These are phyloP conservation scores for Boletus holoroseus DNA, from an alignment of 1,284 basidiomycete genomes.

Conservation along the genomic window DNA sequence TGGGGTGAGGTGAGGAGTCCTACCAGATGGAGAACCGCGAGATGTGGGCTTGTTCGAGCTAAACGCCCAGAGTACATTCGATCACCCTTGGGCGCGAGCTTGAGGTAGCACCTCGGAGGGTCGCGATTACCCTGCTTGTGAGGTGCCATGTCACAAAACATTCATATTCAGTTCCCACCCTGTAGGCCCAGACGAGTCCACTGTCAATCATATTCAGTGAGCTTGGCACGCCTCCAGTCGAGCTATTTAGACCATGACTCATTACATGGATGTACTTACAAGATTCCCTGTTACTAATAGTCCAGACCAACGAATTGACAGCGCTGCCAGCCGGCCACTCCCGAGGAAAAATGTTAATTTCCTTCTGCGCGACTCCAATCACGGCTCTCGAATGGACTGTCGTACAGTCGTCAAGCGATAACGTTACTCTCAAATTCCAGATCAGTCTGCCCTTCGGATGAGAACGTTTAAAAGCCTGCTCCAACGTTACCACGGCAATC, in stretches of 20 bases:
- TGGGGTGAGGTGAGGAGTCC: background rate
- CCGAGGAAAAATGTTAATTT: background rate
- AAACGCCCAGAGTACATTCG: background rate
- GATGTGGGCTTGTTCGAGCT: conserved; percentile 1
- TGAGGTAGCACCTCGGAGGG: conserved; percentile 1
- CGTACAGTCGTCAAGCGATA: conserved; percentile 1
- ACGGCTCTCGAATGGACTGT: background rate
- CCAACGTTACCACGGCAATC: conserved; percentile 19
- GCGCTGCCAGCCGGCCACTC: background rate
- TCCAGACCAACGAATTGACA: no score
- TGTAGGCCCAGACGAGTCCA: background rate
- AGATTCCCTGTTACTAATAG: no score
- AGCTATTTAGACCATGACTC: background rate
- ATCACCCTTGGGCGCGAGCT: conserved; percentile 2
- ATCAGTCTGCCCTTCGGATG: background rate
- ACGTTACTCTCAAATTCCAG: background rate
- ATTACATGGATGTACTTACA: no score
- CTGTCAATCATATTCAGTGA: background rate
- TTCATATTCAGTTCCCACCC: conserved; percentile 1
- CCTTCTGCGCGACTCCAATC: background rate
- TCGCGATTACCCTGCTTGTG: background rate
- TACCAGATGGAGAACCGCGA: background rate
- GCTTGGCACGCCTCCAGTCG: background rate
- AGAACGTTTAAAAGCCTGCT: conserved; percentile 18
- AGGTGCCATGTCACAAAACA: background rate